A percentile compares a stretch with the other conserved stretches of the same genome.
phyloP scores from a whole-genome alignment of 495 filamentous ascomycete genomes.

The Parachaetomium inaequale region DNA sequence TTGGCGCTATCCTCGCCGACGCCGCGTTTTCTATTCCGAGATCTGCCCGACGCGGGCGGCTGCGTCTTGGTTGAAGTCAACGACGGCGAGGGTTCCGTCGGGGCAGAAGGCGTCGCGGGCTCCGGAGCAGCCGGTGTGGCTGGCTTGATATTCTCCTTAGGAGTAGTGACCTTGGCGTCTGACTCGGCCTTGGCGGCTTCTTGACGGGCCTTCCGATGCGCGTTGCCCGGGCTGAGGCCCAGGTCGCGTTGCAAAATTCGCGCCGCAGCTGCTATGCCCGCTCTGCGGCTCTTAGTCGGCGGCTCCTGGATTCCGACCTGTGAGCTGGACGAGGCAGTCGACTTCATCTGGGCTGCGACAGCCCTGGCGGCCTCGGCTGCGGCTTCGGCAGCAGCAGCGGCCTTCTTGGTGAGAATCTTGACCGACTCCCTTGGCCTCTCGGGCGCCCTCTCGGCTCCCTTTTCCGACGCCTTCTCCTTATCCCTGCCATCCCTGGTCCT shows the following conservation, averaged over 20 bases:
- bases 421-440: conserved; percentile 64
- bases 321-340: conserved; percentile 19
- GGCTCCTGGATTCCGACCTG: conserved; percentile 28
- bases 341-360: conserved; percentile 34
- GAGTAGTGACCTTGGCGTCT: conserved; percentile 39
- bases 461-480: conserved; percentile 52
- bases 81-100: conserved; percentile 20
- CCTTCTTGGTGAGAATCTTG: conserved; percentile 72
- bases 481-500: conserved; percentile 38
- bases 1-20: conserved; percentile 26
- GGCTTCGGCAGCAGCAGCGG: conserved; percentile 47
- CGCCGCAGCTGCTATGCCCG: conserved; percentile 70
- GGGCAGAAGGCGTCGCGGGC: conserved; percentile 27
- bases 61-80: conserved; percentile 21
- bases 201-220: conserved; percentile 51
- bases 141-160: conserved; percentile 36
- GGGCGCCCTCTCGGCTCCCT: neutral
- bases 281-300: conserved; percentile 52
- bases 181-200: conserved; percentile 51
- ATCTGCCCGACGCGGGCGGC: conserved; percentile 28
- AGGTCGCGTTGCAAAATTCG: conserved; percentile 87
- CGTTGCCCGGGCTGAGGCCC: conserved; percentile 66
- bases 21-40: conserved; percentile 28
- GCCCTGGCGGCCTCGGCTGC: conserved; percentile 46
- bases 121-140: conserved; percentile 25